Percentiles rank a stretch among this genome's conserved stretches.
phyloP scores from a whole-genome alignment of 371 early-diverging fungal genomes.

The Mortierella polycephala region DNA sequence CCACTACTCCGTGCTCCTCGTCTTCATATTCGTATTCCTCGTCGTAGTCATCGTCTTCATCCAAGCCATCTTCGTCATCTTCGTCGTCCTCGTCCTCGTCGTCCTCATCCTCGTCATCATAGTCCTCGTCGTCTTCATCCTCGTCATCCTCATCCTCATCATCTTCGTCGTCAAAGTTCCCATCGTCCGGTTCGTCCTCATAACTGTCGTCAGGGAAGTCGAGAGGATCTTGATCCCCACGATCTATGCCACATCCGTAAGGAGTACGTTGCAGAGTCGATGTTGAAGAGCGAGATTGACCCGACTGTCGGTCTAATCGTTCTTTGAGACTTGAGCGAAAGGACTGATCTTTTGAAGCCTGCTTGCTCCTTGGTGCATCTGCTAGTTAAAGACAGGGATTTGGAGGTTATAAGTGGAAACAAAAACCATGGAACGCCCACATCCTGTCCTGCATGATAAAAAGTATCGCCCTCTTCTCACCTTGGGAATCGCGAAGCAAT shows the following conservation, averaged over 20 bases:
- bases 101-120: constrained; percentile 26
- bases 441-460: neutral
- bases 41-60: constrained; percentile 11
- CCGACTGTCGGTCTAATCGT: constrained; percentile 23
- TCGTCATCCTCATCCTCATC: constrained; percentile 34
- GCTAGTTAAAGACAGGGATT: neutral
- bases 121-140: constrained; percentile 18
- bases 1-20: constrained; percentile 15
- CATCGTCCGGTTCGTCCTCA: constrained; percentile 32
- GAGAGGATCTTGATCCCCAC: constrained; percentile 13
- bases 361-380: constrained; percentile 26
- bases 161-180: constrained; percentile 18
- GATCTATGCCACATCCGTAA: constrained; percentile 26
- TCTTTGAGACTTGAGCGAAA: constrained; percentile 29
- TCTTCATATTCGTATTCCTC: constrained; percentile 15
- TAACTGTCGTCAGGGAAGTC: constrained; percentile 39
- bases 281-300: constrained; percentile 12
- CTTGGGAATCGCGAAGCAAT: constrained; percentile 30
- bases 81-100: constrained; percentile 28
- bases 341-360: constrained; percentile 28
- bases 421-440: neutral
- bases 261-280: constrained; percentile 1
- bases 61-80: constrained; percentile 20
- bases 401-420: neutral
- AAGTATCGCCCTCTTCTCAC: neutral